A percentile compares a stretch with the other conserved stretches of the same genome.
Conservation (phyloP, 208 protist species). For the Leishmania major region DNA sequence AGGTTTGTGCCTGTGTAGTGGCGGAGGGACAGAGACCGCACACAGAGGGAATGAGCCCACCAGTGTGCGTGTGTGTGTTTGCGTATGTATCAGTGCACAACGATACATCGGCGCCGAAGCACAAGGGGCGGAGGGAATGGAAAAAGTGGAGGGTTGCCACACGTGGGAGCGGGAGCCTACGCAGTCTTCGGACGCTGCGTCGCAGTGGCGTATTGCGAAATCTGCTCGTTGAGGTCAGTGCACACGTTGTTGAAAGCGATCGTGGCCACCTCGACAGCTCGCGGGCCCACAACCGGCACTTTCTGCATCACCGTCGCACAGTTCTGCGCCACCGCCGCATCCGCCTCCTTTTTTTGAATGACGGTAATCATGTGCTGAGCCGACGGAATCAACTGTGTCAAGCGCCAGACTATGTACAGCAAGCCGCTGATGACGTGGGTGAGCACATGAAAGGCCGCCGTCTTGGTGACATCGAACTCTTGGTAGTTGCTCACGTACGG, state of each 20-base stretch:
- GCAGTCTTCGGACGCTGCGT: neutral
- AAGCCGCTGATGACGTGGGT: slow-evolving; percentile 41
- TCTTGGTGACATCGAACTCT: slow-evolving; percentile 50
- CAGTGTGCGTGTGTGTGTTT: neutral
- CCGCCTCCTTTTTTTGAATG: slow-evolving; percentile 19
- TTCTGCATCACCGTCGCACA: slow-evolving; percentile 17
- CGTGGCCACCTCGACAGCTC: slow-evolving; percentile 30
- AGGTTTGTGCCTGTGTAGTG: neutral
- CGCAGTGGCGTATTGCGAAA: slow-evolving; percentile 17
- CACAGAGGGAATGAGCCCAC: neutral
- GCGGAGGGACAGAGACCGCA: neutral
- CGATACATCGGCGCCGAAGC: neutral
- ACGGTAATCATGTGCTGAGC: slow-evolving; percentile 13
- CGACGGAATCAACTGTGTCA: slow-evolving; percentile 23
- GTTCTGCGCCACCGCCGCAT: slow-evolving; percentile 4
- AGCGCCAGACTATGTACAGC: slow-evolving; percentile 31
- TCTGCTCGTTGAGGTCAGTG: slow-evolving; percentile 34
- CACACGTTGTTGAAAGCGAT: slow-evolving; percentile 35
- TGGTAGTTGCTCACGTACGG: slow-evolving; percentile 33
- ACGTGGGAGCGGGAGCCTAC: neutral
- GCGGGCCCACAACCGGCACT: slow-evolving; percentile 42
- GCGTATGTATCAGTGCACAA: neutral
- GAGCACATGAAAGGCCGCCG: slow-evolving; percentile 31
- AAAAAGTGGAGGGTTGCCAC: neutral
- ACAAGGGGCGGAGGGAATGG: neutral